These are phyloP conservation scores for Cryphonectria parasitica DNA, from an alignment of 2,329 filamentous ascomycete species.

Conservation along the genomic window DNA sequence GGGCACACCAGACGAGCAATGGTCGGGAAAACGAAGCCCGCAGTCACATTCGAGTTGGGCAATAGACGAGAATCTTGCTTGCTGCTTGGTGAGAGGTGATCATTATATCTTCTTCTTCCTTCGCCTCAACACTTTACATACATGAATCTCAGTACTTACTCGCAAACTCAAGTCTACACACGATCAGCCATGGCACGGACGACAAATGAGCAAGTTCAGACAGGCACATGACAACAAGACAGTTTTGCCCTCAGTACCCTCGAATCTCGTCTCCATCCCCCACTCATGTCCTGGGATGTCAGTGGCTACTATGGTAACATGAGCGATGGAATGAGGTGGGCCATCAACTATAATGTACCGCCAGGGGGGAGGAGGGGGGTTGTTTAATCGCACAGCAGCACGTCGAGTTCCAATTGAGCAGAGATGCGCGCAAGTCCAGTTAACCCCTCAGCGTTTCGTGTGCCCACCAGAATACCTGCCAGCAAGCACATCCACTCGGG, in stretches of 20 bases:
- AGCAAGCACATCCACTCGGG: conserved; percentile 3
- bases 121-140: neutral
- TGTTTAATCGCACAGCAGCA: neutral
- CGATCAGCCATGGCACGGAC: neutral
- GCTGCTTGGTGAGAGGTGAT: neutral
- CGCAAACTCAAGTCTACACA: neutral
- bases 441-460: neutral
- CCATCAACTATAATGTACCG: neutral
- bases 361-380: neutral
- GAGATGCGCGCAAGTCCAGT: neutral
- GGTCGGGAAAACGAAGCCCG: neutral
- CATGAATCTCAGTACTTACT: no score
- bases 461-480: neutral
- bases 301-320: neutral
- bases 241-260: neutral
- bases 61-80: neutral
- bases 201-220: neutral
- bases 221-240: conserved; percentile 2
- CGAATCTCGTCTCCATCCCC: neutral
- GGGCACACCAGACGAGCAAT: neutral
- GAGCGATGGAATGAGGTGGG: neutral
- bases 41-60: neutral
- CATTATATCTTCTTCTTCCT: neutral
- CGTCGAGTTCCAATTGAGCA: neutral
- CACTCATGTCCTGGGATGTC: neutral